Evolutionary conservation across 2,329 filamentous ascomycete genomes (phyloP), one percentile per base, ranked within the genome.

Genomic region (Ascocoryne sarcoides): DNA sequence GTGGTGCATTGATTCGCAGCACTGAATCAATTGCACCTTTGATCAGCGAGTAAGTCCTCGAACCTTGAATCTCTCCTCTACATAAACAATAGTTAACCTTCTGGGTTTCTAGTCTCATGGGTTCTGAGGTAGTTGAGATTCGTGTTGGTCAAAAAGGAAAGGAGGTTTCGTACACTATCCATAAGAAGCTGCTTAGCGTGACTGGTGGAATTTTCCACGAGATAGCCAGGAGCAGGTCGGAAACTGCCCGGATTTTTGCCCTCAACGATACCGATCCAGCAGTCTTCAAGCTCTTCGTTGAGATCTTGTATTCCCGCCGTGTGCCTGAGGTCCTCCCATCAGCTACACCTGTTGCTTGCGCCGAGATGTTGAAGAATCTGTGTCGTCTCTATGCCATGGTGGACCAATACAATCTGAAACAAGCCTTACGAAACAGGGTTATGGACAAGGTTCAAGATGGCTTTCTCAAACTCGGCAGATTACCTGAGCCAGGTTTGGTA

Each of bases 361-460:
- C 32, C 7, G 15, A 9, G 2, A 36, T 43, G 2, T 16, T 54
- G 8, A 12, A 18, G 4, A 14, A 42, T 8, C 44, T 55, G 7
- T 45, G 44, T 21, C 42, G 48, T 29, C 31, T 54, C 2, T 56
- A 53, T 33, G 39, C 42, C 2, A 48, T 53, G 10, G 36, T 23
- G 3, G 52, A 53, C 3, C 34, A 39, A 2, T 44, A 36, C 9
- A 17, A 42, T 1, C 16, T 55, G 8, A 14, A 35, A 2, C 9
- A 19, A 7, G 19, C 26, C 3, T 32, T 52, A 4, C 31, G 36
- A 14, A 55, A 56, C 30, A 44, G 44, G 20, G 41, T 47, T 2
- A 54, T 56, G 42, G 54, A 56, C 9, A 30, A 29, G 2, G 49
- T 56, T 15, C 54, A 55, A 29, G 50, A 55, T 37, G 50, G 45